Evolutionary conservation across 345 rosid species (phyloP).

Genomic region (Eutrema yunnanense): DNA sequence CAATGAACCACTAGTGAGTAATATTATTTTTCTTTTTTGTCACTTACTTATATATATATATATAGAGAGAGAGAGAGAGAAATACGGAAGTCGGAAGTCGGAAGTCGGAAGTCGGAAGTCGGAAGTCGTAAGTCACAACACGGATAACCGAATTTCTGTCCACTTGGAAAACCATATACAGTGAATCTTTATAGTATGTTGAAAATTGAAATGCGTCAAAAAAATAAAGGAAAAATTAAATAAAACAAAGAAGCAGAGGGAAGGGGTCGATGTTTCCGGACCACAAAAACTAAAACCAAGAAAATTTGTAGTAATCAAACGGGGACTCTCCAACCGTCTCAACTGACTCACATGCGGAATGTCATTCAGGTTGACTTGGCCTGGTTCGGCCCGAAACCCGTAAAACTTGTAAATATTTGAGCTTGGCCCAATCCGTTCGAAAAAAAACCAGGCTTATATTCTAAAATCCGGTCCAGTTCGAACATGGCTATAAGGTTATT

Average conservation of each 20-base stretch:
- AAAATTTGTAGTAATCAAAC: slow-evolving; percentile 10
- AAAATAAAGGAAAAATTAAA: background rate
- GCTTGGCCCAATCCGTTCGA: too few species aligned
- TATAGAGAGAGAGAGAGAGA: background rate
- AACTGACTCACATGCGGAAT: slow-evolving; percentile 15
- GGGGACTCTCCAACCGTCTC: slow-evolving; percentile 25
- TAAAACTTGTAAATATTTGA: too few species aligned
- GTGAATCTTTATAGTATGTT: slow-evolving; percentile 5
- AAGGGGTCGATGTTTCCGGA: slow-evolving; percentile 33
- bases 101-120: background rate
- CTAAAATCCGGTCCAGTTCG: too few species aligned
- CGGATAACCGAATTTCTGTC: slow-evolving; percentile 12
- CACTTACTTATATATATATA: background rate
- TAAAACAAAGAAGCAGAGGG: slow-evolving; percentile 25
- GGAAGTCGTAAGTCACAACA: slow-evolving; percentile 2
- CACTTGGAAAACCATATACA: slow-evolving; percentile 23
- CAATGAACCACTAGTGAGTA: slow-evolving; percentile 19
- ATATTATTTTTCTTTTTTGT: background rate
- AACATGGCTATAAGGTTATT: too few species aligned
- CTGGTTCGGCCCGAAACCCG: too few species aligned
- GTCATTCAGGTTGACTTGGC: too few species aligned
- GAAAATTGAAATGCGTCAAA: background rate
- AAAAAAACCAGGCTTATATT: too few species aligned
- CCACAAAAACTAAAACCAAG: slow-evolving; percentile 24
- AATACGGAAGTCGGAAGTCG: background rate